Percentiles rank a stretch among this genome's conserved stretches.
Evolutionary conservation across 139 green algal genomes (phyloP).

Genomic region (Yamagishiella unicocca): DNA sequence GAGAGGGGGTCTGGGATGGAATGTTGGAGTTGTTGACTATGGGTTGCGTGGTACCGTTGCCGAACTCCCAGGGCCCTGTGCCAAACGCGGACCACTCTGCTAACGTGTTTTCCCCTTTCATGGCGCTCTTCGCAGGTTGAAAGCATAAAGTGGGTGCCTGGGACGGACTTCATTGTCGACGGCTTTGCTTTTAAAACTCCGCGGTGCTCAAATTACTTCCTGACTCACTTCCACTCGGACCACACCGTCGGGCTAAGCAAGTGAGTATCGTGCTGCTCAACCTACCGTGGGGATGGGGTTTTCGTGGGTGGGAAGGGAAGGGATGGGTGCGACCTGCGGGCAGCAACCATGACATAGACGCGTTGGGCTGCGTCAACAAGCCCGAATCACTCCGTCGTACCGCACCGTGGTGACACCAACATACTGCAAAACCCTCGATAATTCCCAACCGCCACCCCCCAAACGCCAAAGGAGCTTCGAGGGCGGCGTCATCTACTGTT

Average conservation of each 20-base stretch:
- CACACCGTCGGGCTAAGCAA: constrained; percentile 78
- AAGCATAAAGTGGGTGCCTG: constrained; percentile 79
- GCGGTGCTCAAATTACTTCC: constrained; percentile 71
- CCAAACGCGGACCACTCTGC: no score
- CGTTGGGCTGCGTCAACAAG: no score
- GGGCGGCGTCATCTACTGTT: constrained; percentile 74
- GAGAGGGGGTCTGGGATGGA: no score
- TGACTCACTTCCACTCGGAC: constrained; percentile 86
- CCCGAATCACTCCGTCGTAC: no score
- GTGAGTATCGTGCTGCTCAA: neutral
- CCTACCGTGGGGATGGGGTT: no score
- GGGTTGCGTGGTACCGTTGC: no score
- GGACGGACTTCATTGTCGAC: constrained; percentile 73
- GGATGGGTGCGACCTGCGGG: no score
- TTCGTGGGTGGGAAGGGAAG: no score
- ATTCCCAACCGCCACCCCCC: neutral
- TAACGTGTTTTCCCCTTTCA: neutral
- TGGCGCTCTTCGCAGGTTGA: constrained; percentile 67
- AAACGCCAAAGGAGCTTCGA: constrained; percentile 50
- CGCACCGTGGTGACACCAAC: no score
- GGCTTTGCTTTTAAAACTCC: constrained; percentile 60
- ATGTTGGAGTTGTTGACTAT: no score
- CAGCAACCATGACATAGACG: no score
- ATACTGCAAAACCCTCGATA: neutral
- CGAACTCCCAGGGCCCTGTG: no score